Evolutionary conservation across 352 stramenopile genomes (phyloP).

Genomic region (Phytophthora sojae): DNA sequence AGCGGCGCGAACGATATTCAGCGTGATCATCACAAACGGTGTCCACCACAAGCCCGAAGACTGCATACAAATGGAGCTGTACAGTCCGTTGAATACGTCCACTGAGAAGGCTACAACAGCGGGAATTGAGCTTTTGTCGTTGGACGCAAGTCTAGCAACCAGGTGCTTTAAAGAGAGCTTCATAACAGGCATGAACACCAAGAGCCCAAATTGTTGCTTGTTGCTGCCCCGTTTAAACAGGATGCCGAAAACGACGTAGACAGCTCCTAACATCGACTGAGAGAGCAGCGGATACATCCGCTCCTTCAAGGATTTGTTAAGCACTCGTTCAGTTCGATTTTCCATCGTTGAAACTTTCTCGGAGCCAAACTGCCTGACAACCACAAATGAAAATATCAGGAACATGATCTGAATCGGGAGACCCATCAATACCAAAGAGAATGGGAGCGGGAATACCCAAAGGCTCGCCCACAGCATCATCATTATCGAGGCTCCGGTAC

Average conservation of each 20-base stretch:
- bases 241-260: slow-evolving; percentile 7
- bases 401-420: slow-evolving; percentile 1
- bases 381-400: neutral
- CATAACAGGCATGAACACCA: slow-evolving; percentile 5
- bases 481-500: neutral
- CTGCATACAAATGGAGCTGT: slow-evolving; percentile 10
- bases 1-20: neutral
- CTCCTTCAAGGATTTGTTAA: neutral
- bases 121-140: slow-evolving; percentile 4
- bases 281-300: neutral
- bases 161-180: slow-evolving; percentile 11
- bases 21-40: slow-evolving; percentile 1
- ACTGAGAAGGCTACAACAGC: slow-evolving; percentile 15
- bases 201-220: slow-evolving; percentile 6
- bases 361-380: neutral
- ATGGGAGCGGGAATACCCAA: neutral
- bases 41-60: slow-evolving; percentile 9
- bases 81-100: slow-evolving; percentile 18
- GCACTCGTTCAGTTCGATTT: neutral
- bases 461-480: neutral
- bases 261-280: neutral
- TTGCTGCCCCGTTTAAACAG: neutral
- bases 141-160: slow-evolving; percentile 5
- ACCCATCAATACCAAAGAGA: neutral
- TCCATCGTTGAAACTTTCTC: neutral